Base-by-base conservation (phyloP, 2,329 filamentous ascomycete species). In the Aspergillus puulaauensis region DNA sequence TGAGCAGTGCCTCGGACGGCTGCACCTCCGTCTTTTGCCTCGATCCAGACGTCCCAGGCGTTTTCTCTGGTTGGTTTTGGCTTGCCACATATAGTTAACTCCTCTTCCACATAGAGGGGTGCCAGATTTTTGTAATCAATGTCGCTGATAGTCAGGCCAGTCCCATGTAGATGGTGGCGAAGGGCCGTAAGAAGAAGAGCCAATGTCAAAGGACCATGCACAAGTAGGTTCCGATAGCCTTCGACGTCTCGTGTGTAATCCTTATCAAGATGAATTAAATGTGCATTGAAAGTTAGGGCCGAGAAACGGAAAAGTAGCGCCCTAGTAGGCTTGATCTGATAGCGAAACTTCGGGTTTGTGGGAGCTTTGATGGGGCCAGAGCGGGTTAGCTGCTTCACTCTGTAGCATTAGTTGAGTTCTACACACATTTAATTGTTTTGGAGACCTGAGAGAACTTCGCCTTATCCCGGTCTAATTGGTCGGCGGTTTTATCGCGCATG, bases 261-360 rank as follows among this genome's bases (percentile, higher is more conserved):
- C 1, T 82, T 83, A 72, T 97, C 90, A 21, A 96, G 81, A 75
- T 99, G 95, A 65, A 99, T 97, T 15, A 83, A 81, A 75, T 99
- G 95, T 1, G 91, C 91, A 74, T 99, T 99, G 79, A 91, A 93
- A 2, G 90, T 93, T 35, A 99, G 83, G 0, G 92, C 92, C 19
- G 90, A 95, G 79, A 93, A 98, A 58, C 93, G 86, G 77, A 96
- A 96, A 54, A 99, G 85, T 4, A 97, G 83, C 4, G 83, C 79
- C 3, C 84, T 80, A 2, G 87, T 87, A 1, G 92, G 91, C 0
- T 77, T 83, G 23, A 96, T 76, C 0, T 78, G 76, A 64, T 89
- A 80, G 17, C 76, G 78, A 65, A 86, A 84, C 47, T 83, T 78
- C 1, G 86, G 79, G n/a, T 74, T 58, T 3, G 75, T 67, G 19